A percentile compares a stretch with the other conserved stretches of the same genome.
Evolutionary conservation across 176 grass and related monocot genomes (phyloP).

Genomic region (Echinochloa phyllopogon): DNA sequence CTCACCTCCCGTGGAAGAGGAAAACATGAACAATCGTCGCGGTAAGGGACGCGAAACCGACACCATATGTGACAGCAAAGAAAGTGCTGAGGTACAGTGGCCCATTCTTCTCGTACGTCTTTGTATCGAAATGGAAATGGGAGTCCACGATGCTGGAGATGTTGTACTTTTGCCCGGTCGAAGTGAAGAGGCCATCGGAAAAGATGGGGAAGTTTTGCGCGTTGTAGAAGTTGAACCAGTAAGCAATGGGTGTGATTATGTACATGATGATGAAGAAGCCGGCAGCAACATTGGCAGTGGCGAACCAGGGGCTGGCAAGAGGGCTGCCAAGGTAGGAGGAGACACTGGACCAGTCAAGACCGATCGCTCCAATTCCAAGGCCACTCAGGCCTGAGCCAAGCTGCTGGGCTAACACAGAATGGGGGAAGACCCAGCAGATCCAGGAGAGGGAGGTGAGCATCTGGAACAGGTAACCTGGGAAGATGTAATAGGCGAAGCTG

Average conservation of each 20-base stretch:
- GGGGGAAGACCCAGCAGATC: constrained; percentile 87
- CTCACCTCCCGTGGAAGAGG: constrained; percentile 92
- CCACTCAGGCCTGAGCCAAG: constrained; percentile 77
- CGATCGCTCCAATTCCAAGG: constrained; percentile 72
- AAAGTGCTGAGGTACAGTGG: constrained; percentile 83
- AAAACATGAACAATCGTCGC: constrained; percentile 82
- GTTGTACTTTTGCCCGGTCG: constrained; percentile 67
- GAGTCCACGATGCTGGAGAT: constrained; percentile 78
- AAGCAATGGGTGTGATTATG: constrained; percentile 63
- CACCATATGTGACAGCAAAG: constrained; percentile 76
- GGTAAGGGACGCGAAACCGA: constrained; percentile 84
- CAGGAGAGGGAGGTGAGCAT: constrained; percentile 96
- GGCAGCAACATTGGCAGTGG: constrained; percentile 79
- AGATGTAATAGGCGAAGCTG: constrained; percentile 85
- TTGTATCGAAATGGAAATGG: constrained; percentile 71
- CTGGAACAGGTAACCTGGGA: constrained; percentile 90
- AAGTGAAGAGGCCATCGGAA: constrained; percentile 74
- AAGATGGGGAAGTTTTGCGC: constrained; percentile 87
- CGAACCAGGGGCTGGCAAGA: constrained; percentile 96
- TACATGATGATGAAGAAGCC: constrained; percentile 85
- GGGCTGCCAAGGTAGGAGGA: constrained; percentile 90
- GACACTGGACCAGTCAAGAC: constrained; percentile 81
- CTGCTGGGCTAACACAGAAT: constrained; percentile 77
- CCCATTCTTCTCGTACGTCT: constrained; percentile 74
- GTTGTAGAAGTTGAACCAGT: constrained; percentile 81